Evolutionary conservation across 768 basidiomycete species (phyloP).

Genomic region (Pholiota microspora): DNA sequence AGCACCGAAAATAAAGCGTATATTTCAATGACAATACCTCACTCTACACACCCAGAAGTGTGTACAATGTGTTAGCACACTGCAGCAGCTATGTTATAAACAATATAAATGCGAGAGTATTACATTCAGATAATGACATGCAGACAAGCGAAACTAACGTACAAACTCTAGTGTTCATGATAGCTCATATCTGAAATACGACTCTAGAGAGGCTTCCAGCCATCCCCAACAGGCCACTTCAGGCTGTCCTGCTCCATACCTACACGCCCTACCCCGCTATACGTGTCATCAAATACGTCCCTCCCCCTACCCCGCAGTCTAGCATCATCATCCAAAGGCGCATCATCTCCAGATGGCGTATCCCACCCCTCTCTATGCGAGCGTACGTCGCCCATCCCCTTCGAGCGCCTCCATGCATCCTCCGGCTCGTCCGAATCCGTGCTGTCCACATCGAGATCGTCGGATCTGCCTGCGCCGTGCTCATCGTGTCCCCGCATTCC

Average conservation of each 20-base stretch:
- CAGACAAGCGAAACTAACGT: too few relatives aligned
- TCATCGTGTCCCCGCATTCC: not conserved
- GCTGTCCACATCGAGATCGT: not conserved
- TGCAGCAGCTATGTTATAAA: too few relatives aligned
- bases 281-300: not conserved
- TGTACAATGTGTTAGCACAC: too few relatives aligned
- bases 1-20: slow-evolving; percentile 11
- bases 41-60: too few relatives aligned
- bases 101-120: too few relatives aligned
- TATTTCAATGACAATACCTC: too few relatives aligned
- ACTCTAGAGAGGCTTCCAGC: slow-evolving; percentile 46
- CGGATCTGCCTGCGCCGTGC: not conserved
- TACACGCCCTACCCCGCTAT: slow-evolving; percentile 7
- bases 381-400: not conserved
- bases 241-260: slow-evolving; percentile 45
- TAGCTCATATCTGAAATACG: too few relatives aligned
- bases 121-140: too few relatives aligned
- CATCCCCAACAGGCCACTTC: slow-evolving; percentile 61
- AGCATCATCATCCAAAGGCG: not conserved
- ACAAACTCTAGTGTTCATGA: too few relatives aligned
- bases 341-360: not conserved
- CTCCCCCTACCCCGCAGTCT: not conserved
- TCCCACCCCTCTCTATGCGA: not conserved
- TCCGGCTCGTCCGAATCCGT: not conserved
- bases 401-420: not conserved